Base-by-base conservation (phyloP, 2,329 filamentous ascomycete species). In the Colletotrichum graminicola region DNA sequence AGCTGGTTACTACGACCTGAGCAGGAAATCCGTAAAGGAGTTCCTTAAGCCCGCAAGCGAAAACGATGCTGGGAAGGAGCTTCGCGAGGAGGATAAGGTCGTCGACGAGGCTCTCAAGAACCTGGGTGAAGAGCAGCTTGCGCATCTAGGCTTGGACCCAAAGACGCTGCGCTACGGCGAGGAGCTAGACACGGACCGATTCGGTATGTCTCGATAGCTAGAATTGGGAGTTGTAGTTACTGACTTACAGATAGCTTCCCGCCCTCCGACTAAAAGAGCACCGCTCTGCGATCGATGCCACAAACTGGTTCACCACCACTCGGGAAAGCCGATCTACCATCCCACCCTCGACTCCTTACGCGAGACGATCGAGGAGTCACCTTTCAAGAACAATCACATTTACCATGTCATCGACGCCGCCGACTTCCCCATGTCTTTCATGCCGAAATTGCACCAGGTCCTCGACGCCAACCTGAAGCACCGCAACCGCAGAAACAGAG, bases 351-450 rank as follows among this genome's bases (percentile, higher is more conserved):
- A 94, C 54, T 91, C 93, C 2, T 90, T 99, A 63, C 90, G 91
- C 74, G 91, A 94, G 73, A 97, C 94, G 21, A 92, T 99, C 63
- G 88, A 91, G 64, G 94, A 97, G 80, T 97, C 95, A 1, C 95
- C 95, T 0, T 91, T 97, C 82, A 93, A 93, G 79, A 89, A 93
- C 78, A 98, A 99, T 77, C 94, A 98, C 81, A 91, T 99, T 73
- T 99, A 98, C 79, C 96, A 99, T 81, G 87, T 99, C 34, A 84
- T 99, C 29, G 96, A 99, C 78, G 95, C 96, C 3, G 96, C 95
- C 72, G 96, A 99, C 81, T 98, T 99, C 74, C 96, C 96, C 26
- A 93, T 99, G 89, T 98, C 96, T 1, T 83, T 99, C 18, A 86
- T 98, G 5, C 93, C 94, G 0, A 89, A 91, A 55, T 88, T 99